These are phyloP conservation scores for Candida sphagnicola DNA, from an alignment of 805 yeast species.

Conservation along the genomic window DNA sequence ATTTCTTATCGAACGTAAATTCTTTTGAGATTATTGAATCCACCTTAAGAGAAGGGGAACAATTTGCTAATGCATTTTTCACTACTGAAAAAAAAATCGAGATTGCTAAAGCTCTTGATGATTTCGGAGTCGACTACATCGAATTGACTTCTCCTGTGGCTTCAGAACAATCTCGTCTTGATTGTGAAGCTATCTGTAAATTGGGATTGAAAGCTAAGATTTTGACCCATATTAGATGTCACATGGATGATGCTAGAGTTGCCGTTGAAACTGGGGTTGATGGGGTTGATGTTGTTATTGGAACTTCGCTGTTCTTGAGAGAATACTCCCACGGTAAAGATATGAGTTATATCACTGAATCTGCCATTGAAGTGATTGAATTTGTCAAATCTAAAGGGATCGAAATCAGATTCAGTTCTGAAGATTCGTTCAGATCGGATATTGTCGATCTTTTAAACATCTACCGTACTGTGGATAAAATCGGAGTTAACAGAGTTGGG, in stretches of 20 bases:
- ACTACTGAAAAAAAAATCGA: constrained; percentile 52
- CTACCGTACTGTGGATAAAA: constrained; percentile 57
- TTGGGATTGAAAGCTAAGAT: constrained; percentile 56
- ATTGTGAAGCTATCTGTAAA: constrained; percentile 58
- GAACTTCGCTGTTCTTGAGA: constrained; percentile 55
- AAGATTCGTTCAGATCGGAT: constrained; percentile 59
- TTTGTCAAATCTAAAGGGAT: constrained; percentile 58
- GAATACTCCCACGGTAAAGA: constrained; percentile 58
- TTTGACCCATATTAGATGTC: constrained; percentile 58
- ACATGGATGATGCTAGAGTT: constrained; percentile 57
- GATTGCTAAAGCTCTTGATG: constrained; percentile 58
- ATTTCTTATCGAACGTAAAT: constrained; percentile 51
- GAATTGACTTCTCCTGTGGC: constrained; percentile 61
- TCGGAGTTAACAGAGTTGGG: constrained; percentile 61
- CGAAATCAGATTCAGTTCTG: constrained; percentile 56
- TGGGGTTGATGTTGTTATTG: constrained; percentile 60
- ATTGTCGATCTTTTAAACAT: constrained; percentile 56
- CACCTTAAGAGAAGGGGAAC: constrained; percentile 62
- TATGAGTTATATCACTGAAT: constrained; percentile 54
- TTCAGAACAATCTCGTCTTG: constrained; percentile 52
- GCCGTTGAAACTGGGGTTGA: constrained; percentile 63
- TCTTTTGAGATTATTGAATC: constrained; percentile 54
- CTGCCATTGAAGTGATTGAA: constrained; percentile 57
- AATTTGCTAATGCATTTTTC: constrained; percentile 60
- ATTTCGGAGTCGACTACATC: constrained; percentile 58